phyloP scores from a whole-genome alignment of 1,284 basidiomycete species.

The Apiotrichum gamsii region DNA sequence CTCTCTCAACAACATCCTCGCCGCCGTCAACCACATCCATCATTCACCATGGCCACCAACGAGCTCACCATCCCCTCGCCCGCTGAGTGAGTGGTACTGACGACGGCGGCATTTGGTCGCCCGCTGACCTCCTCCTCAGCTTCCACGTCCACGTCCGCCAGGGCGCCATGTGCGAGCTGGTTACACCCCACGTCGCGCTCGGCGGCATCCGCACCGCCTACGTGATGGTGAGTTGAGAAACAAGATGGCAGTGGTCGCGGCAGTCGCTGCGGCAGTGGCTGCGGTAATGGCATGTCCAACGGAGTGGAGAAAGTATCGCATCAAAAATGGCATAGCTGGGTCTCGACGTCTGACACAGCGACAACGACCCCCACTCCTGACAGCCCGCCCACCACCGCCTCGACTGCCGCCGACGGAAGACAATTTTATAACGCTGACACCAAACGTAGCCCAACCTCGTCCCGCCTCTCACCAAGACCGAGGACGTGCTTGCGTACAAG shows the following conservation, averaged over 20 bases:
- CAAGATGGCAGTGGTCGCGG: too few species aligned
- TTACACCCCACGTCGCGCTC: conserved; percentile 80
- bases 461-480: conserved; percentile 83
- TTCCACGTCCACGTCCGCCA: conserved; percentile 97
- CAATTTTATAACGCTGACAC: too few species aligned
- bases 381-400: too few species aligned
- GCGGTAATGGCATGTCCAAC: too few species aligned
- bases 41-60: conserved; percentile 10
- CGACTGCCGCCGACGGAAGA: too few species aligned
- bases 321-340: too few species aligned
- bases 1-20: too few species aligned
- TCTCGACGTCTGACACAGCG: background rate
- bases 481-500: conserved; percentile 76
- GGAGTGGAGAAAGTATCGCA: too few species aligned
- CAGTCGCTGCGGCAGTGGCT: too few species aligned
- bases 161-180: conserved; percentile 70
- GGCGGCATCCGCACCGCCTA: conserved; percentile 91
- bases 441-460: conserved; percentile 87
- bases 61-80: conserved; percentile 58
- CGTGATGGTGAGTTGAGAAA: conserved; percentile 90
- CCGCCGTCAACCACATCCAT: too few species aligned
- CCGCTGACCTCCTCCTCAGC: conserved; percentile 35
- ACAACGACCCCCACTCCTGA: background rate
- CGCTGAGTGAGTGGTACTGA: conserved; percentile 57
- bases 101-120: too few species aligned